Evolutionary conservation across 176 grass and related monocot genomes (phyloP).

Genomic region (Oryza longistaminata): DNA sequence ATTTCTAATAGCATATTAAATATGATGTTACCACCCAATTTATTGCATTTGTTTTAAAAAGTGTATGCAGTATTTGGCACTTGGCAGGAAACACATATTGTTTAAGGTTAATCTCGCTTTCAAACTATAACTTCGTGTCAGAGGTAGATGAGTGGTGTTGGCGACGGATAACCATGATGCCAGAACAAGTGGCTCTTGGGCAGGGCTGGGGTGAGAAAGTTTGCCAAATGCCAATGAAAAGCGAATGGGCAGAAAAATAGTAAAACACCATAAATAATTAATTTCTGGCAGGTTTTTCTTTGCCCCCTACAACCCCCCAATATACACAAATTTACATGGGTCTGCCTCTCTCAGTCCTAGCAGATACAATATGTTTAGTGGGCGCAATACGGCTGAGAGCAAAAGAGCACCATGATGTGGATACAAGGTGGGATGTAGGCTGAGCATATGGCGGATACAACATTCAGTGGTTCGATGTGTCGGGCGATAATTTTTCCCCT

Average conservation of each 20-base stretch:
- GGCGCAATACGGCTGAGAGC: background rate
- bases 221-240: background rate
- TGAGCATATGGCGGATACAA: too few relatives aligned
- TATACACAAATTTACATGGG: background rate
- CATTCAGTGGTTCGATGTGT: too few relatives aligned
- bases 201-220: background rate
- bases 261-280: background rate
- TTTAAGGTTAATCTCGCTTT: background rate
- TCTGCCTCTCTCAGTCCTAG: background rate
- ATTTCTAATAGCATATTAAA: background rate
- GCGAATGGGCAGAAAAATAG: background rate
- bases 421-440: background rate
- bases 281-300: background rate
- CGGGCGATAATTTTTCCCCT: too few relatives aligned
- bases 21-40: background rate
- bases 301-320: background rate
- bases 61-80: background rate
- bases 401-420: background rate
- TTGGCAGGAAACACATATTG: background rate
- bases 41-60: slow-evolving; percentile 5
- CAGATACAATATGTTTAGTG: background rate
- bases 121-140: background rate
- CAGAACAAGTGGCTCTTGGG: background rate
- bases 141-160: background rate
- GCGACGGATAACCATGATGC: background rate